These are phyloP conservation scores for Podospora pseudopauciseta DNA, from an alignment of 495 filamentous ascomycete species.

Conservation along the genomic window DNA sequence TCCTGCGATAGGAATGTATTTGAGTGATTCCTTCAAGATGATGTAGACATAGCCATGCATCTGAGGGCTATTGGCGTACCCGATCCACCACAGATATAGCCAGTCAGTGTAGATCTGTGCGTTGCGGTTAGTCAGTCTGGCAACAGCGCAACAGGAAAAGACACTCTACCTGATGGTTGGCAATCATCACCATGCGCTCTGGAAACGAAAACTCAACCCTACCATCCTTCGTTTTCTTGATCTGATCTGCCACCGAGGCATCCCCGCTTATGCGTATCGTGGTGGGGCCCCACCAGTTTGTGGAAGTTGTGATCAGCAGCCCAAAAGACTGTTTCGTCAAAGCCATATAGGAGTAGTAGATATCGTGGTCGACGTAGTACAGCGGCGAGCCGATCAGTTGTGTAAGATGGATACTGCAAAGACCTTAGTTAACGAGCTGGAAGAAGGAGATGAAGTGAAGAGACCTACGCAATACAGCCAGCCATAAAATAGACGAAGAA, in stretches of 20 bases:
- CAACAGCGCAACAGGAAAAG: not conserved
- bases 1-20: conserved; percentile 70
- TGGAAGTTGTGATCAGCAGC: conserved; percentile 67
- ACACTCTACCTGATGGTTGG: conserved; percentile 63
- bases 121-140: not conserved
- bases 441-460: not conserved
- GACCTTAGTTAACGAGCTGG: not conserved
- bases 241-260: conserved; percentile 64
- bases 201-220: conserved; percentile 69
- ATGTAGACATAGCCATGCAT: conserved; percentile 85
- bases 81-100: conserved; percentile 86
- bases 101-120: conserved; percentile 72
- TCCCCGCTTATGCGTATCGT: conserved; percentile 73
- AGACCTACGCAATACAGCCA: conserved; percentile 46
- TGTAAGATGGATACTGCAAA: conserved; percentile 53
- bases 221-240: conserved; percentile 61
- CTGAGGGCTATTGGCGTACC: conserved; percentile 61
- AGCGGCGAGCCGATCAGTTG: conserved; percentile 68
- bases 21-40: conserved; percentile 78
- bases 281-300: conserved; percentile 78
- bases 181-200: conserved; percentile 72
- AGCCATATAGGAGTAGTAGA: conserved; percentile 76
- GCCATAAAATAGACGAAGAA: conserved; percentile 63
- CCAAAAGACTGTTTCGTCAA: conserved; percentile 74
- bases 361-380: conserved; percentile 64